Base-by-base conservation (phyloP, 1,284 basidiomycete species). In the Boletus smithii region DNA sequence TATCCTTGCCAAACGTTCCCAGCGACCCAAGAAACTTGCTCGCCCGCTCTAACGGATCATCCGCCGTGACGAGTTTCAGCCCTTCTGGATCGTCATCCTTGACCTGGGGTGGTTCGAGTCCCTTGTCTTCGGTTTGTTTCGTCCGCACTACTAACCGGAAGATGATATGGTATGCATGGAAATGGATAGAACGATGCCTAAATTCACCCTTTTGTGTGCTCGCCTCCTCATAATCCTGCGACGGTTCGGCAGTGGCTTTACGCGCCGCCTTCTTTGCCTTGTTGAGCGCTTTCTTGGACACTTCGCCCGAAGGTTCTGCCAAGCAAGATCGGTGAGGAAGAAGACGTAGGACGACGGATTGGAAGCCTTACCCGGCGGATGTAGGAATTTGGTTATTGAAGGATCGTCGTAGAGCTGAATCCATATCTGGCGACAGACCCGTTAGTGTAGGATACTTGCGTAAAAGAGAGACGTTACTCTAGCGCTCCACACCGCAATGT, bases 1-100 rank as follows among this genome's bases (percentile, higher is more conserved):
- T 73, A 1, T 73, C 63, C 13, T 70, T 65, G 1, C 75, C 76
- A 24, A 83, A 69, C 3, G 69, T 71, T 16, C 78, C 74, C 10
- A 98, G 67, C 2, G 87, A 86, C n/a, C 73, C 70, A 24, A 97
- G 70, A 22, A 90, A 68, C 61, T 85, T 88, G 44, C 79, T 74
- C 0, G 94, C 93, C 13, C 80, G 80, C 40, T 89, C 89, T 3
- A 99, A 72, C 2, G 86, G 85, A 48, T 89, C 85, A 3, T 78
- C 61, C 8, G 76, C 73, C 34, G 75, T 69, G 29, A 94, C 66
- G 3, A 92, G 69, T 59, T 88, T 86, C 43, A 78, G 61, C 22
- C 94, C 94, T 18, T 86, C 82, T 0, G 90, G 89, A 65, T 97
- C 94, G 1, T 91, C 84, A 59, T 97, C 93, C 62, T 81, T 86